A percentile compares a stretch with the other conserved stretches of the same genome.
Evolutionary conservation across 352 stramenopile species (phyloP).

Genomic region (Globisporangium polare): DNA sequence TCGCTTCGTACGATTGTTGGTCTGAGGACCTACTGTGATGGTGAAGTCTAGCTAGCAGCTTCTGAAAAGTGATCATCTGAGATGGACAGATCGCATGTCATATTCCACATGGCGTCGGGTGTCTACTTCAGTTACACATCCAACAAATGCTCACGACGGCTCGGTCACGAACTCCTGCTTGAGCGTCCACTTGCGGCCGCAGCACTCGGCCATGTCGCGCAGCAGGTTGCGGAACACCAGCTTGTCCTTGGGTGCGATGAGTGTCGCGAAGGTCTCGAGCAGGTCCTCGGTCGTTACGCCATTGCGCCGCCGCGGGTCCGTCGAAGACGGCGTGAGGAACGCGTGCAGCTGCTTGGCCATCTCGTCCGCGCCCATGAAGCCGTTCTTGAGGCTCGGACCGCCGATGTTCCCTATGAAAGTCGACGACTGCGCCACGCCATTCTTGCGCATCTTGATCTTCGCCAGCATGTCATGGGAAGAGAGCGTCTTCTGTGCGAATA

Average conservation of each 20-base stretch:
- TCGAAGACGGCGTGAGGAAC: constrained; percentile 54
- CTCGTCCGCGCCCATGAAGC: constrained; percentile 47
- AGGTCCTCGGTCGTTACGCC: constrained; percentile 89
- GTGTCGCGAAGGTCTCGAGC: constrained; percentile 79
- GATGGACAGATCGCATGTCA: too few species aligned
- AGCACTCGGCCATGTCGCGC: constrained; percentile 76
- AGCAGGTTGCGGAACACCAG: constrained; percentile 83
- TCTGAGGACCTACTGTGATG: too few species aligned
- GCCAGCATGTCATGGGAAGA: constrained; percentile 71
- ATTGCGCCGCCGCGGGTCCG: constrained; percentile 19
- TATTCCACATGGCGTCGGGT: too few species aligned
- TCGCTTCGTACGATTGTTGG: neutral
- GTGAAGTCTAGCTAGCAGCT: too few species aligned
- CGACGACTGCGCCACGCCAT: constrained; percentile 25
- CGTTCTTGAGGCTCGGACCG: constrained; percentile 11
- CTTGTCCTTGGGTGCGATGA: constrained; percentile 87
- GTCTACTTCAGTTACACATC: neutral
- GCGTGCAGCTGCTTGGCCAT: constrained; percentile 75
- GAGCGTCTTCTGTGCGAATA: constrained; percentile 28
- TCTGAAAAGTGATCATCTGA: too few species aligned
- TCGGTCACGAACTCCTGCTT: constrained; percentile 48
- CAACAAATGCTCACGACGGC: neutral
- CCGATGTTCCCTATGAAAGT: neutral
- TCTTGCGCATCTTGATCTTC: constrained; percentile 47
- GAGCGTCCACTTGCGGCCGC: constrained; percentile 63